Evolutionary conservation across 2,329 filamentous ascomycete species (phyloP), one percentile per base, ranked within the genome.

Genomic region (Huntiella moniliformis): DNA sequence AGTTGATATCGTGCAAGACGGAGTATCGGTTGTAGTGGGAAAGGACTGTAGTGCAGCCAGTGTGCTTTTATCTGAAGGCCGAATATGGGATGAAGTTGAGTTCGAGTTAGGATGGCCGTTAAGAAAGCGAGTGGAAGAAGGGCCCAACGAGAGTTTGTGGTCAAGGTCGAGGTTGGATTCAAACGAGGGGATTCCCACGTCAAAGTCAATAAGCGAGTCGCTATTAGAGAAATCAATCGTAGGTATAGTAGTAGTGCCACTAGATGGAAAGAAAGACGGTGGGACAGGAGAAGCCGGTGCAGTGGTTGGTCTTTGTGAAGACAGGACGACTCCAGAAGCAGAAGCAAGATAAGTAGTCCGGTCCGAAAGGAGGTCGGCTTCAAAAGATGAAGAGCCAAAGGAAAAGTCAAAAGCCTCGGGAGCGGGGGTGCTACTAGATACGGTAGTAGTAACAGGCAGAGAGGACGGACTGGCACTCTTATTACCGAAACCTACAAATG

Each of bases 131-230:
- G 16, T 39, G 10, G 22, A 12, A 39, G 22, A 18, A 11, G 6
- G 17, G 22, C 22, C 22, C 22, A 42, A 4, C 38, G 60, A 63
- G 22, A 71, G 56, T 13, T 62, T 64, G 4, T 64, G 63, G 52
- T 70, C 64, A 54, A 74, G 61, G 37, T 67, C 60, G 52, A 65
- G 60, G 51, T 63, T 63, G 53, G 68, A 62, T 51, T 72, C 66
- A 56, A 75, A 68, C 1, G 67, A 66, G 34, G 69, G 66, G 32
- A 75, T 58, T 48, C 71, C 68, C 56, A 73, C 71, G 48, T 59
- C 56, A 11, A 66, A 59, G 34, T 45, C 42, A 38, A 48, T 47
- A 28, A 50, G 34, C 22, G 22, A 28, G 10, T 28, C 22, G 22
- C 22, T 28, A 28, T 28, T 28, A 28, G 22, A 28, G 22, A 28